Conservation (phyloP, 495 filamentous ascomycete species). For the Endocarpon pusillum region DNA sequence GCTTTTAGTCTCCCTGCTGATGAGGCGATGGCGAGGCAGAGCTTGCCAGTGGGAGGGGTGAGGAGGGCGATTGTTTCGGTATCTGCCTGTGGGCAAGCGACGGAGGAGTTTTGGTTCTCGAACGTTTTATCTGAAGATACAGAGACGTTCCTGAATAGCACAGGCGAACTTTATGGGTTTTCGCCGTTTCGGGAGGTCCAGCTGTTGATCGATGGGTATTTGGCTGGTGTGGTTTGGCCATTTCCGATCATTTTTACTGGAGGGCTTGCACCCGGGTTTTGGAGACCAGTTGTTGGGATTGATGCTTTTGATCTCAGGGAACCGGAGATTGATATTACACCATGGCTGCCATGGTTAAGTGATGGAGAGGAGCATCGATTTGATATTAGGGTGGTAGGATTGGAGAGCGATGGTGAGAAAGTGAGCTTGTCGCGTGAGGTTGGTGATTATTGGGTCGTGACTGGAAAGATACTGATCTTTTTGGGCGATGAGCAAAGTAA, state of each 20-base stretch:
- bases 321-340: conserved; percentile 72
- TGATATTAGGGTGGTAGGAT: conserved; percentile 49
- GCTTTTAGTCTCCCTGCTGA: conserved; percentile 52
- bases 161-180: conserved; percentile 46
- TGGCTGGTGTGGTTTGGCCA: conserved; percentile 72
- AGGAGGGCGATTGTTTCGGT: conserved; percentile 64
- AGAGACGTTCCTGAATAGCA: conserved; percentile 38
- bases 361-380: conserved; percentile 51
- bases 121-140: conserved; percentile 55
- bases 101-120: conserved; percentile 82
- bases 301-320: conserved; percentile 69
- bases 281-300: conserved; percentile 73
- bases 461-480: conserved; percentile 70
- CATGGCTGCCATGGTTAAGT: conserved; percentile 52
- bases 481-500: conserved; percentile 31
- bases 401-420: conserved; percentile 28
- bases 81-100: conserved; percentile 57
- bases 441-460: conserved; percentile 63
- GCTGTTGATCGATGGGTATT: conserved; percentile 53
- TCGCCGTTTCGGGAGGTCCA: conserved; percentile 75
- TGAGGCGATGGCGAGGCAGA: conserved; percentile 35
- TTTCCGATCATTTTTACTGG: conserved; percentile 82
- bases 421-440: conserved; percentile 38
- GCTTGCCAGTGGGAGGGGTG: conserved; percentile 42
- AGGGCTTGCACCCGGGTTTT: conserved; percentile 64